Conservation (phyloP, 2,329 filamentous ascomycete genomes). For the Achaetomium macrosporum region DNA sequence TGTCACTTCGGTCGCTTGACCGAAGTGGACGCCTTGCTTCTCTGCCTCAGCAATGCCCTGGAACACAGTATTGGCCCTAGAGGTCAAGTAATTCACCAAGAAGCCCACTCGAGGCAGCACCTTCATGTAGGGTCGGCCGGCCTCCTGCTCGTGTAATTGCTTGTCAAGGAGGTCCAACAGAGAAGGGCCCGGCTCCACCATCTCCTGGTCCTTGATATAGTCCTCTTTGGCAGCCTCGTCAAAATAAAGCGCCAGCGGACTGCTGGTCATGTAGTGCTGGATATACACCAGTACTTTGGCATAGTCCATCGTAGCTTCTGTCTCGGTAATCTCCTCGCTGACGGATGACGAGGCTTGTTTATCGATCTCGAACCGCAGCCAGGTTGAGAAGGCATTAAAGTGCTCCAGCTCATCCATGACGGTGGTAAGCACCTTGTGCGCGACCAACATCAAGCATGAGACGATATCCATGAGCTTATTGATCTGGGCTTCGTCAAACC, state of each 20-base stretch:
- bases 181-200: constrained; percentile 39
- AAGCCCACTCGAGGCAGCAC: constrained; percentile 58
- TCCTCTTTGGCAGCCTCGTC: constrained; percentile 45
- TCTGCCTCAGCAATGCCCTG: constrained; percentile 64
- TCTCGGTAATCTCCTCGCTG: constrained; percentile 68
- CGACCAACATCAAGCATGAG: constrained; percentile 67
- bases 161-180: constrained; percentile 45
- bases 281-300: constrained; percentile 72
- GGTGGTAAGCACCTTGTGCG: constrained; percentile 64
- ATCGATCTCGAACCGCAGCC: constrained; percentile 80
- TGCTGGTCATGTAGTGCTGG: constrained; percentile 59
- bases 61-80: constrained; percentile 57
- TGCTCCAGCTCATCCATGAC: constrained; percentile 71
- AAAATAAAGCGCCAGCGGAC: constrained; percentile 59
- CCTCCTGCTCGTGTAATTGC: constrained; percentile 43
- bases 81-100: constrained; percentile 52
- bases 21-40: constrained; percentile 62
- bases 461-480: constrained; percentile 63
- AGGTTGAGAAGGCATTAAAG: constrained; percentile 72
- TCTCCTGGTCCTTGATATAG: constrained; percentile 41
- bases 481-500: constrained; percentile 59
- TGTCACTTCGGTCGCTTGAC: constrained; percentile 44
- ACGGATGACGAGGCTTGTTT: constrained; percentile 60
- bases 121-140: constrained; percentile 41
- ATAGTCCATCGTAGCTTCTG: constrained; percentile 70